A percentile compares a stretch with the other conserved stretches of the same genome.
These are phyloP conservation scores for Ballota nigra DNA, from an alignment of 257 asterid genomes.

Conservation along the genomic window DNA sequence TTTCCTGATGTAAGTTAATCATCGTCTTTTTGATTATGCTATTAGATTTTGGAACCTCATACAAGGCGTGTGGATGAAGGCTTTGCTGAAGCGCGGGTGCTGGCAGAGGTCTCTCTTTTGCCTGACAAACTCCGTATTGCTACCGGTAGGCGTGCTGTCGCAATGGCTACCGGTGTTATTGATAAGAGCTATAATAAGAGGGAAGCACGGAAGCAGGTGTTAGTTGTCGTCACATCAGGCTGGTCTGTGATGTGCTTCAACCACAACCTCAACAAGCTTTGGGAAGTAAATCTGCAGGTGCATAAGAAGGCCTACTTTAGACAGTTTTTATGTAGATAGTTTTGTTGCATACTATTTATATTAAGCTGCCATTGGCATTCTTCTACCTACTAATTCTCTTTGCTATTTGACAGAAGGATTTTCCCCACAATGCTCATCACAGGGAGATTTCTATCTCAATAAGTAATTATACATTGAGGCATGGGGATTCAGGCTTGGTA, in stretches of 20 bases:
- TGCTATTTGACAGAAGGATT: constrained; percentile 64
- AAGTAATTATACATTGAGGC: constrained; percentile 88
- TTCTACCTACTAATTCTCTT: constrained; percentile 20
- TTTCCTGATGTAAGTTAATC: neutral
- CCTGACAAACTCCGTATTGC: constrained; percentile 90
- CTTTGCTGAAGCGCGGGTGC: constrained; percentile 84
- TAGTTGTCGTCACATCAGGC: constrained; percentile 93
- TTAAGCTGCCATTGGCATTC: neutral
- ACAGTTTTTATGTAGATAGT: constrained; percentile 15
- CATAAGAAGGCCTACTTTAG: constrained; percentile 2
- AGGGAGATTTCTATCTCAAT: constrained; percentile 85
- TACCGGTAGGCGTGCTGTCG: constrained; percentile 93
- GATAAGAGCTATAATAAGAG: constrained; percentile 62
- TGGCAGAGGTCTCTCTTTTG: constrained; percentile 74
- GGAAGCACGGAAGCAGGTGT: constrained; percentile 81
- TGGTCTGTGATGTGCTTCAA: constrained; percentile 98
- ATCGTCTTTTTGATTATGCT: constrained; percentile 8
- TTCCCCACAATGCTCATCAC: constrained; percentile 97
- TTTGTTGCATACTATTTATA: neutral
- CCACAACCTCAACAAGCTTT: constrained; percentile 92
- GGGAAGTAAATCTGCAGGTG: constrained; percentile 97
- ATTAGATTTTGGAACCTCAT: constrained; percentile 89
- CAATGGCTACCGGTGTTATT: constrained; percentile 90
- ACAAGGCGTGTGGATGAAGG: constrained; percentile 89
- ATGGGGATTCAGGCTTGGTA: constrained; percentile 90